phyloP scores from a whole-genome alignment of 2,329 filamentous ascomycete genomes.

The Simplicillium sp. region DNA sequence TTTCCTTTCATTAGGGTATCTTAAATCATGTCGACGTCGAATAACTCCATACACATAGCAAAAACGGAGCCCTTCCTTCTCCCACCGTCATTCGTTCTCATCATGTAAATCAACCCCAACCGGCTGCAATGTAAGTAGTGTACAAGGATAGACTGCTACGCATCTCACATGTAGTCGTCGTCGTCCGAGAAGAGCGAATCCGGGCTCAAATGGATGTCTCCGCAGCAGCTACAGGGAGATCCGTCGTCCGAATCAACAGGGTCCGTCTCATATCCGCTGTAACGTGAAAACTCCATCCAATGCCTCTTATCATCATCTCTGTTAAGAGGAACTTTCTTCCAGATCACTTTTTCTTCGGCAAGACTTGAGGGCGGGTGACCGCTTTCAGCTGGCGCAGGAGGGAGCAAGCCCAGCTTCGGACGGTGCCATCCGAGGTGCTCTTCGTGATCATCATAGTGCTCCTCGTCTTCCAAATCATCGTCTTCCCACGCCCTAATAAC shows the following conservation, averaged over 20 bases:
- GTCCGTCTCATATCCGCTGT: conserved; percentile 25
- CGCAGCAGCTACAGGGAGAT: conserved; percentile 27
- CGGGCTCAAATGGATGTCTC: conserved; percentile 12
- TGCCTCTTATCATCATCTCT: conserved; percentile 29
- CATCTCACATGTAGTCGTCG: conserved; percentile 3
- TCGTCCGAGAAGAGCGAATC: not conserved
- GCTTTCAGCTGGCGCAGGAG: conserved; percentile 29
- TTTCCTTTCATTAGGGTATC: not conserved
- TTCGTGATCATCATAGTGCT: conserved; percentile 14
- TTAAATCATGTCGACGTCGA: no score
- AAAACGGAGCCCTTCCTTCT: no score
- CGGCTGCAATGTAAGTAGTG: no score
- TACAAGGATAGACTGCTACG: not conserved
- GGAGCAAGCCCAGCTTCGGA: conserved; percentile 21
- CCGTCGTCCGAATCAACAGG: conserved; percentile 23
- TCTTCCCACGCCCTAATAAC: conserved; percentile 35
- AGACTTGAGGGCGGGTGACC: conserved; percentile 31
- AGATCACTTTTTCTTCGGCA: conserved; percentile 35
- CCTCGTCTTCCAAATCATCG: conserved; percentile 14
- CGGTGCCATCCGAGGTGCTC: conserved; percentile 15
- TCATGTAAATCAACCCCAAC: no score
- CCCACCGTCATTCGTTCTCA: no score
- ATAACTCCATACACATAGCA: no score
- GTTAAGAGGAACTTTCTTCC: conserved; percentile 37
- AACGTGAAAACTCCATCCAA: conserved; percentile 39